Conservation (phyloP, 2,329 filamentous ascomycete species). For the Ampelomyces quisqualis region DNA sequence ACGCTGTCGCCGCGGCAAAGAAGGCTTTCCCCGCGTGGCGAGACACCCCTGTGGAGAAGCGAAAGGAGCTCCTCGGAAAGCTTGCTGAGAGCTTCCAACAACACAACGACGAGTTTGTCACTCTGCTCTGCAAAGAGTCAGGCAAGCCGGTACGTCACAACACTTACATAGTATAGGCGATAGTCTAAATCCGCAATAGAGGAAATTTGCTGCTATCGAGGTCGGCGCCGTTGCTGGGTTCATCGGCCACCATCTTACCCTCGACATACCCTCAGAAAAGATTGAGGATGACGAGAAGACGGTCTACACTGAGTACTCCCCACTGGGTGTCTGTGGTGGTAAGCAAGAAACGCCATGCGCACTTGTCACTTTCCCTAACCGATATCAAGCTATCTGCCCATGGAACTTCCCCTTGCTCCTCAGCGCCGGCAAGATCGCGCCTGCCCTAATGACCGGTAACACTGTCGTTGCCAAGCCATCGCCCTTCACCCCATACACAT, state of each 20-base stretch:
- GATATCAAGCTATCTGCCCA: conserved; percentile 31
- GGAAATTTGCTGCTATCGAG: conserved; percentile 46
- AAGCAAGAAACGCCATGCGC: neutral
- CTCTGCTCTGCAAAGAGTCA: conserved; percentile 39
- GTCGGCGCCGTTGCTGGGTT: conserved; percentile 39
- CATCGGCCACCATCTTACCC: conserved; percentile 43
- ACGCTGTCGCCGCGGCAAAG: conserved; percentile 52
- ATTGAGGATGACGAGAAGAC: conserved; percentile 50
- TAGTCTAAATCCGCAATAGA: conserved; percentile 27
- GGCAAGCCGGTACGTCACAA: conserved; percentile 39
- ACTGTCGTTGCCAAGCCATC: conserved; percentile 59
- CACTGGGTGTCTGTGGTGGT: conserved; percentile 50
- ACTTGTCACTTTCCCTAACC: neutral
- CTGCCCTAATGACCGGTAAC: conserved; percentile 60
- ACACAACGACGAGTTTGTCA: conserved; percentile 34
- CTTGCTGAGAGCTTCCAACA: conserved; percentile 27
- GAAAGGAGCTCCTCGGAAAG: conserved; percentile 36
- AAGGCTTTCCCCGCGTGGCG: conserved; percentile 53
- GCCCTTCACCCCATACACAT: conserved; percentile 58
- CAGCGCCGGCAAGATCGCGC: conserved; percentile 56
- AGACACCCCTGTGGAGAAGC: conserved; percentile 35
- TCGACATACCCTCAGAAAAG: conserved; percentile 43
- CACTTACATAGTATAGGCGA: too few relatives aligned
- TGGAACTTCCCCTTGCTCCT: conserved; percentile 59
- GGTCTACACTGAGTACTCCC: conserved; percentile 50